These are phyloP conservation scores for Pichia sp. DNA, from an alignment of 1,139 yeast species.

Conservation along the genomic window DNA sequence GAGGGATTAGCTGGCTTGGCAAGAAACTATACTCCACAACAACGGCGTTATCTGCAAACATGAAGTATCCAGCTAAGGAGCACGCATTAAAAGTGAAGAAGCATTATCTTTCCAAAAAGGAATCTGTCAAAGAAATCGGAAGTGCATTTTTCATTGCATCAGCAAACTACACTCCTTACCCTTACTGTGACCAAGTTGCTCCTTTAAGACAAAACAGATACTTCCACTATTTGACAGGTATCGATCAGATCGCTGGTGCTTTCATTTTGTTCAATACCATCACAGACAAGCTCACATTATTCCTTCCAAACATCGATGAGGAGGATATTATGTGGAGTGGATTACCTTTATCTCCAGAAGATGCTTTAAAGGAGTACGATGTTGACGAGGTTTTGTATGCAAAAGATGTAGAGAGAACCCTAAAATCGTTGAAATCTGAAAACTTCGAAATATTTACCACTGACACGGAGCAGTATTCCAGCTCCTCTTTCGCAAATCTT, in stretches of 20 bases:
- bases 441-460: slow-evolving; percentile 39
- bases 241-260: slow-evolving; percentile 67
- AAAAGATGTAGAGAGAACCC: slow-evolving; percentile 37
- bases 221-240: slow-evolving; percentile 85
- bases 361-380: slow-evolving; percentile 63
- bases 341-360: slow-evolving; percentile 64
- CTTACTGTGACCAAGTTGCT: slow-evolving; percentile 75
- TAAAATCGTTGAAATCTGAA: slow-evolving; percentile 13
- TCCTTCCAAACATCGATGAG: slow-evolving; percentile 74
- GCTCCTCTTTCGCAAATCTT: slow-evolving; percentile 30
- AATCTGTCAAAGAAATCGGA: slow-evolving; percentile 16
- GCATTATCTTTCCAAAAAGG: slow-evolving; percentile 38
- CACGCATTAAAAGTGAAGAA: slow-evolving; percentile 55
- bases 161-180: slow-evolving; percentile 55
- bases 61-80: slow-evolving; percentile 69
- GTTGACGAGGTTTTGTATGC: slow-evolving; percentile 76
- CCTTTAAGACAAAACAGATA: slow-evolving; percentile 87
- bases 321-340: slow-evolving; percentile 99
- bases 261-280: slow-evolving; percentile 58
- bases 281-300: slow-evolving; percentile 59
- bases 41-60: background rate
- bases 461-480: slow-evolving; percentile 41
- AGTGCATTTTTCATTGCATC: slow-evolving; percentile 57
- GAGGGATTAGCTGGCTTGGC: background rate
- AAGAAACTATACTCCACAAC: background rate